Base-by-base conservation (phyloP, 2,329 filamentous ascomycete species). In the Aspergillus candidus region DNA sequence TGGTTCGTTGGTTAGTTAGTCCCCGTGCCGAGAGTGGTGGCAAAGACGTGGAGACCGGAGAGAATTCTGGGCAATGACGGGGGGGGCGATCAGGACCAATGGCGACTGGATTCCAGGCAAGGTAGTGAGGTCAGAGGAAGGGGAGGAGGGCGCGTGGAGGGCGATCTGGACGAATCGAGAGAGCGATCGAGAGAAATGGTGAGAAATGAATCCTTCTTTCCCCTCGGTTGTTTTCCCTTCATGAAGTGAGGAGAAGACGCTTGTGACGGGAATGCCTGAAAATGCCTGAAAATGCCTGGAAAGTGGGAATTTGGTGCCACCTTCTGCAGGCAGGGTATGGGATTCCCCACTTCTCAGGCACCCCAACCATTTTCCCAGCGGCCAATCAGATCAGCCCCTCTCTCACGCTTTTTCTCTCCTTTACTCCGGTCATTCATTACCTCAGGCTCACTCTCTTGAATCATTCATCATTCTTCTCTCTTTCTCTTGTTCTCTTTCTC, bases 61-160 rank as follows among this genome's bases (percentile, higher is more conserved):
- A 18, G 18, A 6, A 35, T 4, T 15, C 18, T 35, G 34, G 18
- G 34, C 34, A 14, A 14, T 18, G 34, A 22, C 15, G 40, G 47
- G 46, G 46, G 46, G 51, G 52, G 49, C 47, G 45, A 32, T 18
- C 29, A 40, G 35, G 12, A 39, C 41, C 43, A 41, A 41, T 44
- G 50, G 48, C 51, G 39, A 53, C 41, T 45, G 48, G 50, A 40
- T 38, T 35, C 31, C 18, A 6, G 17, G 13, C 6, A 13, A 37
- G 34, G 34, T 11, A 36, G 27, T 38, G 18, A 31, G 22, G 6
- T 35, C 11, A 15, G 17, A 30, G 27, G 13, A 22, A 18, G 10
- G 11, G 14, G 13, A 18, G 27, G 13, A 22, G 11, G 10, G 11
- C 8, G 10, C 8, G 18, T 38, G 35, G 11, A 29, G 11, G 12